Base-by-base conservation (phyloP, 2,329 filamentous ascomycete species). In the Elsinoe ampelina region DNA sequence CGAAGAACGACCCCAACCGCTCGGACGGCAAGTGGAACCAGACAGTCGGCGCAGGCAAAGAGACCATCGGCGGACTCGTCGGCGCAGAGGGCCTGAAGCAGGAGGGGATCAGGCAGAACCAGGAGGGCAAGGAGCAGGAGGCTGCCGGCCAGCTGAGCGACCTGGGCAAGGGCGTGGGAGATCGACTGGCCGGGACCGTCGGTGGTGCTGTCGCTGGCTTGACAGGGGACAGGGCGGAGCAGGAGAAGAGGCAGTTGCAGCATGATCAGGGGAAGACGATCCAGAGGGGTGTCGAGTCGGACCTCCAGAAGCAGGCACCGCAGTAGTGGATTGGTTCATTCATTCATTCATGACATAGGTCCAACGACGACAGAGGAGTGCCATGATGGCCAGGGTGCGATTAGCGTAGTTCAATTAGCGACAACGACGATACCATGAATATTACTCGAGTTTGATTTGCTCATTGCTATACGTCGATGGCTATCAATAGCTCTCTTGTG, bases 11-110 rank as follows among this genome's bases (percentile, higher is more conserved):
- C 71, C 76, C 84, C 10, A 77, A 92, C 69, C 87, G 90, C 62
- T 75, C 78, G 19, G 69, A 81, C 15, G 91, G 92, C 42, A 78
- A 79, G 15, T 95, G 86, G 84, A 89, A 95, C 75, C 91, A 96
- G 74, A 95, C 89, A 4, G 67, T 91, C n/a, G 92, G 91, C 54
- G 81, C 86, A 1, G 84, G 84, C 42, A 96, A 96, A 77, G 89
- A 96, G 70, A 76, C 84, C 3, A 61, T 93, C 1, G 92, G 92
- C 58, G 84, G 84, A 15, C 64, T 92, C 4, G 63, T 92, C 22
- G 92, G 91, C 59, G 83, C 81, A 61, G 85, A 93, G 73, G 78
- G 76, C 34, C 72, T 96, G 55, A 92, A 91, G 76, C 77, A 82
- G 48, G 68, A 83, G 20, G 92, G 92, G 4, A 81, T 82, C 32